Evolutionary conservation across 257 asterid genomes (phyloP).

Genomic region (Solanum paucissectum): DNA sequence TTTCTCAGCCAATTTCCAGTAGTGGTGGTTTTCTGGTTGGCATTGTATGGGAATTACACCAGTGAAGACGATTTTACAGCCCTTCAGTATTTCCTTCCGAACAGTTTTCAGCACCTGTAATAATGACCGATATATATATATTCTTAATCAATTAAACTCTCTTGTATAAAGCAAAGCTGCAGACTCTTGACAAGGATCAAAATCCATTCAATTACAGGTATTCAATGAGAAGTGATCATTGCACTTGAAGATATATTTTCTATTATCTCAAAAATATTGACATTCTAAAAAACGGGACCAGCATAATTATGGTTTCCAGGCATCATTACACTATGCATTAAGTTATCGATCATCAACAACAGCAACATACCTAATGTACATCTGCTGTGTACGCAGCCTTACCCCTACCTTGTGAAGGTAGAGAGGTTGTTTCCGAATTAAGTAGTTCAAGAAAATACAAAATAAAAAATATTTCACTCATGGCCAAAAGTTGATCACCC

Average conservation of each 20-base stretch:
- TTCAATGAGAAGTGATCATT: not conserved
- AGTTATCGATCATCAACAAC: not conserved
- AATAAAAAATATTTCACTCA: not conserved
- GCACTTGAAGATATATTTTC: not conserved
- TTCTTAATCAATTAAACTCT: not conserved
- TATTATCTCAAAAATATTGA: not conserved
- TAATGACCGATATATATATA: not conserved
- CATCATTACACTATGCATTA: not conserved
- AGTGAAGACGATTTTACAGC: slow-evolving; percentile 51
- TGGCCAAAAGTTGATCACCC: not conserved
- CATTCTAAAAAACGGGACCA: not conserved
- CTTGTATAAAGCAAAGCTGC: not conserved
- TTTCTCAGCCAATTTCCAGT: slow-evolving; percentile 65
- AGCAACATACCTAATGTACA: not conserved
- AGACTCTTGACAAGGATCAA: not conserved
- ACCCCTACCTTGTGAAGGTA: not conserved
- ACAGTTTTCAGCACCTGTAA: slow-evolving; percentile 46
- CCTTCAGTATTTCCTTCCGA: slow-evolving; percentile 46
- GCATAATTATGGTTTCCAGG: not conserved
- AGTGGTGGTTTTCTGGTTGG: slow-evolving; percentile 44
- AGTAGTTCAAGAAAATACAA: not conserved
- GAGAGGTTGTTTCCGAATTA: not conserved
- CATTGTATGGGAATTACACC: slow-evolving; percentile 43
- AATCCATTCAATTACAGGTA: not conserved
- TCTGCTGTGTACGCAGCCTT: not conserved